Conservation (phyloP, 305 asterid species). For the Salvia sclarea region DNA sequence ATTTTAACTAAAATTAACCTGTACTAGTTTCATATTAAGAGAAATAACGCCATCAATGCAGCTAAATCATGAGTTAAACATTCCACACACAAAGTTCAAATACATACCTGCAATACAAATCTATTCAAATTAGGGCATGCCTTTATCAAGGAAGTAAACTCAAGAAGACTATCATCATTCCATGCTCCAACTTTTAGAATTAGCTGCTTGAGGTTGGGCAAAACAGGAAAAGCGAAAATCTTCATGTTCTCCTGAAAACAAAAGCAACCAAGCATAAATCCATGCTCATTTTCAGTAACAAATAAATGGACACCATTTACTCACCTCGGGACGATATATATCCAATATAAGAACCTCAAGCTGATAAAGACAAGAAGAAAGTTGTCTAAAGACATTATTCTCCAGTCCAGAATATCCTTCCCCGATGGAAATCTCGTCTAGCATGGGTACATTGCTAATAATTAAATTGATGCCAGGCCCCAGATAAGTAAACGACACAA, state of each 20-base stretch:
- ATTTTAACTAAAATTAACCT: background rate
- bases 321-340: conserved; percentile 51
- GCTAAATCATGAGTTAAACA: background rate
- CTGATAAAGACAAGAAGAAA: conserved; percentile 51
- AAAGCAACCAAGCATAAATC: background rate
- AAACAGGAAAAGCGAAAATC: conserved; percentile 42
- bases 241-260: conserved; percentile 43
- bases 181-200: conserved; percentile 56
- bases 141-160: conserved; percentile 43
- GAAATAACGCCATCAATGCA: background rate
- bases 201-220: conserved; percentile 56
- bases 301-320: conserved; percentile 11
- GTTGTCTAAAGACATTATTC: conserved; percentile 48
- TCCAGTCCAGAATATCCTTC: conserved; percentile 55
- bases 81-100: conserved; percentile 20
- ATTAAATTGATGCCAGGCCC: conserved; percentile 45
- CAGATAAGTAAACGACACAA: conserved; percentile 45
- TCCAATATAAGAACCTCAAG: conserved; percentile 53
- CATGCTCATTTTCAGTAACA: conserved; percentile 8
- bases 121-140: conserved; percentile 52
- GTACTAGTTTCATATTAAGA: background rate
- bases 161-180: conserved; percentile 59
- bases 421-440: conserved; percentile 49
- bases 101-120: conserved; percentile 51
- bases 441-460: conserved; percentile 50